These are phyloP conservation scores for Xylaria polymorpha DNA, from an alignment of 2,329 filamentous ascomycete species.

Conservation along the genomic window DNA sequence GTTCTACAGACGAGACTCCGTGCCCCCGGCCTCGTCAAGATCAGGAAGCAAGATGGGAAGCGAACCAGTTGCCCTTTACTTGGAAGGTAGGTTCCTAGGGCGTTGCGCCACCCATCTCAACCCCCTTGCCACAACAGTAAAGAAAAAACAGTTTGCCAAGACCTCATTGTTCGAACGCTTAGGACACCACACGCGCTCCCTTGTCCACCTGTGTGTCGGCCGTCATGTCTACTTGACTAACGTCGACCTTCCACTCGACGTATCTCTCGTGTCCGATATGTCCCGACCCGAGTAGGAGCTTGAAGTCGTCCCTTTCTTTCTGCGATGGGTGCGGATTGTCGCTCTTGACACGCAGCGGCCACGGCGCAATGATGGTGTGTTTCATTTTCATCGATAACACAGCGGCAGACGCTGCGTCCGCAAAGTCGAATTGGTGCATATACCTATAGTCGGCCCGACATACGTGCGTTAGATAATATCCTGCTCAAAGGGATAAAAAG, in stretches of 20 bases:
- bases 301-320: slow-evolving; percentile 31
- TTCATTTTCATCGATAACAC: slow-evolving; percentile 34
- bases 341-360: slow-evolving; percentile 31
- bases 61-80: too few species aligned
- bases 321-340: slow-evolving; percentile 5
- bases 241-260: slow-evolving; percentile 38
- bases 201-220: not conserved
- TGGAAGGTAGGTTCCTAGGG: too few species aligned
- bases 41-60: too few species aligned
- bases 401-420: not conserved
- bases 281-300: slow-evolving; percentile 19
- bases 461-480: not conserved
- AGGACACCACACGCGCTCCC: not conserved
- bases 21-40: too few species aligned
- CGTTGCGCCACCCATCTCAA: too few species aligned
- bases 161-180: not conserved
- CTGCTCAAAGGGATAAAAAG: not conserved
- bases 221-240: not conserved
- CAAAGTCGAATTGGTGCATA: slow-evolving; percentile 15
- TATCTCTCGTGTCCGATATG: slow-evolving; percentile 38
- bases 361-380: slow-evolving; percentile 36
- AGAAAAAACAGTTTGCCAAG: not conserved
- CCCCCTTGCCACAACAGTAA: not conserved
- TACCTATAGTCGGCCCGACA: slow-evolving; percentile 21
- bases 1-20: too few species aligned